phyloP scores from a whole-genome alignment of 2,329 filamentous ascomycete species.

The Acrocalymma vagum region DNA sequence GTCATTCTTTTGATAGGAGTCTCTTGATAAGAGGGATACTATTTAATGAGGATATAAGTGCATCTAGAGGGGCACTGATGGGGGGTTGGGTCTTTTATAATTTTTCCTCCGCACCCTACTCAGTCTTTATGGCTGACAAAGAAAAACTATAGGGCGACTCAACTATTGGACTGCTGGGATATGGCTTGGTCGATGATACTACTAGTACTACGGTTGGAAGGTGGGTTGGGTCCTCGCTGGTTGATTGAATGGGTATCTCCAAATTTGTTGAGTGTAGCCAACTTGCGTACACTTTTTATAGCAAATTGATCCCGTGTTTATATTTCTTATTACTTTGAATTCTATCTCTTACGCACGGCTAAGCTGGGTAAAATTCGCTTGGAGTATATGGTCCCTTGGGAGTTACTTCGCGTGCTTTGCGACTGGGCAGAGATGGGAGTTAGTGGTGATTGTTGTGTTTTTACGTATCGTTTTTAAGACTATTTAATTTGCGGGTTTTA shows the following conservation, averaged over 20 bases:
- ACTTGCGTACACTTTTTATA: slow-evolving; percentile 14
- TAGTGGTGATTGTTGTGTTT: too few species aligned
- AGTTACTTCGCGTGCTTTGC: too few species aligned
- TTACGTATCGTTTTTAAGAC: too few species aligned
- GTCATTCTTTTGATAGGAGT: slow-evolving; percentile 20
- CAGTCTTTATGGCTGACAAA: slow-evolving; percentile 21
- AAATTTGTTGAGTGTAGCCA: slow-evolving; percentile 12
- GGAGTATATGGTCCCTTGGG: too few species aligned
- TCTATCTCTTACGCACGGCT: too few species aligned
- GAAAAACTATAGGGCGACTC: slow-evolving; percentile 20
- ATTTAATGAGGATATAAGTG: slow-evolving; percentile 20
- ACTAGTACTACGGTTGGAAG: slow-evolving; percentile 19
- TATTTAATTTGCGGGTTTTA: too few species aligned
- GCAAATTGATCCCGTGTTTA: slow-evolving; percentile 14
- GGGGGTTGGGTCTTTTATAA: slow-evolving; percentile 19
- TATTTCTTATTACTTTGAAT: too few species aligned
- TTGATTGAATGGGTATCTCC: slow-evolving; percentile 14
- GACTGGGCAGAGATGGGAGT: too few species aligned
- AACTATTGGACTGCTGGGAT: slow-evolving; percentile 20
- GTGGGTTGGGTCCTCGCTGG: slow-evolving; percentile 13
- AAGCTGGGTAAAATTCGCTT: too few species aligned
- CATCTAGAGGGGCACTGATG: slow-evolving; percentile 20
- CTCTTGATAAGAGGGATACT: slow-evolving; percentile 19
- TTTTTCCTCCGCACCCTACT: slow-evolving; percentile 17
- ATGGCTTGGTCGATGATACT: slow-evolving; percentile 15